Base-by-base conservation (phyloP, 2,329 filamentous ascomycete species). In the Dactylonectria estremocensis region DNA sequence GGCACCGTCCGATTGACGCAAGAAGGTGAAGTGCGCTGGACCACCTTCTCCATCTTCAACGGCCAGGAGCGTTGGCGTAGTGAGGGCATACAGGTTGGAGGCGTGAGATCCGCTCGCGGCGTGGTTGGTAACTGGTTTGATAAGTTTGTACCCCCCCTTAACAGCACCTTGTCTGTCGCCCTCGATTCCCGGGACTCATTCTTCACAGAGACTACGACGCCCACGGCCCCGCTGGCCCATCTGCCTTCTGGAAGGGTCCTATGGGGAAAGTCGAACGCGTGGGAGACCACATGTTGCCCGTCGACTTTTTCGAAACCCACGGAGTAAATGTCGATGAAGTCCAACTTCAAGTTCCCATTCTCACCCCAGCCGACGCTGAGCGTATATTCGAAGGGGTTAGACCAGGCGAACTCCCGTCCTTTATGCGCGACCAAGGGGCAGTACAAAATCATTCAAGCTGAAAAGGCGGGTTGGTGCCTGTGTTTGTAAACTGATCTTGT, bases 61-160 rank as follows among this genome's bases (percentile, higher is more conserved):
- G 90, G 91, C 54, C 86, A 93, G 70, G 90, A 92, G 74, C 84
- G 92, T 22, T 95, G 93, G 93, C 87, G 89, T n/a, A 92, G 90
- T 74, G 93, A 95, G 80, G 89, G 91, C 9, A 84, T 95, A 6
- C 93, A 95, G 78, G 80, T 95, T 5, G 93, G 93, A 11, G 93
- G 93, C 0, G 74, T 89, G 1, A 81, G 83, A 55, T 91, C 90
- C 6, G 89, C 87, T 7, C 85, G 92, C 8, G 92, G 92, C 1
- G 89, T 94, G 0, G 76, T 94, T 2, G 93, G 93, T 0, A 91
- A 89, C 58, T 95, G 93, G 93, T 95, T 94, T 74, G 92, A 94
- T 74, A 91, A 90, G 89, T 90, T 81, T 68, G 83, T 75, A 28
- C 28, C 24, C 53, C 31, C n/a, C 37, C 24, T 33, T 7, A n/a